These are phyloP conservation scores for Phylloporus rhodoxanthus DNA, from an alignment of 768 basidiomycete genomes.

Conservation along the genomic window DNA sequence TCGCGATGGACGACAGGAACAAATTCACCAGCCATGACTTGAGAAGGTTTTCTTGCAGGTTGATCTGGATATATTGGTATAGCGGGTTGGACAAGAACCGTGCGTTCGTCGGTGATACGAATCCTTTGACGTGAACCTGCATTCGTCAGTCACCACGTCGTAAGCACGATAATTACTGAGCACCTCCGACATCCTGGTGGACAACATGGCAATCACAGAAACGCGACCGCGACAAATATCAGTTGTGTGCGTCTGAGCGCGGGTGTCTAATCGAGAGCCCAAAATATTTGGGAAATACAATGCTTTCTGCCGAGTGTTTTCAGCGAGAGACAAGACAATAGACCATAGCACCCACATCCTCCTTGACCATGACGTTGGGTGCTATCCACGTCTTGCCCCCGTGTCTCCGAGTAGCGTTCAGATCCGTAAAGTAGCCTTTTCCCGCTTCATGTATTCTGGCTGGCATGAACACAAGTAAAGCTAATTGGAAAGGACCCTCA, in stretches of 20 bases:
- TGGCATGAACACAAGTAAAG: background rate
- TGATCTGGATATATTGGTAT: constrained; percentile 79
- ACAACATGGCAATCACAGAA: constrained; percentile 77
- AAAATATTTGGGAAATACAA: constrained; percentile 85
- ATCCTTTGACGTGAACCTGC: constrained; percentile 76
- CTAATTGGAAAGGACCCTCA: constrained; percentile 20
- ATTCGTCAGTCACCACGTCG: background rate
- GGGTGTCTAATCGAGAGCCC: constrained; percentile 60
- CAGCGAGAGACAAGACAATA: background rate
- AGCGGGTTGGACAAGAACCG: constrained; percentile 49
- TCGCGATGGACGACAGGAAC: constrained; percentile 71
- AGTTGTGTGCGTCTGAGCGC: constrained; percentile 64
- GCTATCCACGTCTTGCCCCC: constrained; percentile 96
- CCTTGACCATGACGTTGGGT: constrained; percentile 79
- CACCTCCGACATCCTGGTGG: constrained; percentile 85
- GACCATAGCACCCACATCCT: constrained; percentile 61
- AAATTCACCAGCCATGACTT: constrained; percentile 87
- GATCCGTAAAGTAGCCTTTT: constrained; percentile 86
- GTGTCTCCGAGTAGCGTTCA: constrained; percentile 69
- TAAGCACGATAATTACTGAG: background rate
- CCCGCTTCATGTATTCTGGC: constrained; percentile 55
- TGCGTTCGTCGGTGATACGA: constrained; percentile 50
- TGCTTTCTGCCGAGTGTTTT: constrained; percentile 58
- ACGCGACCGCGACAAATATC: constrained; percentile 70
- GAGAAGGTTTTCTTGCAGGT: constrained; percentile 89